Evolutionary conservation across 2,329 filamentous ascomycete genomes (phyloP).

Genomic region (Bipolaris zeicola): DNA sequence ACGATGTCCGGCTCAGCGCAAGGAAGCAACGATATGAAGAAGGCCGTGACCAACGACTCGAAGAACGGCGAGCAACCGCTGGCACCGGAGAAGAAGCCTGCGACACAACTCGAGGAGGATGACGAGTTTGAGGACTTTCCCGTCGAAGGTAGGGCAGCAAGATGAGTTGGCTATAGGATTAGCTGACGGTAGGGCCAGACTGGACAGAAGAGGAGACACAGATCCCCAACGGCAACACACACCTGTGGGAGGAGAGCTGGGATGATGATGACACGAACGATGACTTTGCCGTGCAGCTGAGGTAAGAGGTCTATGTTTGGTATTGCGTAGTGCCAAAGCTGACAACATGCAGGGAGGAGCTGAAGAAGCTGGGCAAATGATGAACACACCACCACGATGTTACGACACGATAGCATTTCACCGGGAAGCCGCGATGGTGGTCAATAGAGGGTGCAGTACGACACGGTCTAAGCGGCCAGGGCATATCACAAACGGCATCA

Average conservation of each 20-base stretch:
- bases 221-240: constrained; percentile 74
- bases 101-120: constrained; percentile 84
- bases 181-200: constrained; percentile 56
- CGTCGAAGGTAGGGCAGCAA: constrained; percentile 72
- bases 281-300: constrained; percentile 93
- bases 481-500: neutral
- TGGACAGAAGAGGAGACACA: constrained; percentile 93
- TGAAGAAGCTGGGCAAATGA: constrained; percentile 87
- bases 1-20: constrained; percentile 57
- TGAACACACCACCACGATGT: constrained; percentile 4
- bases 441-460: neutral
- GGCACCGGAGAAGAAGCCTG: constrained; percentile 63
- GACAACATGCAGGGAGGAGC: constrained; percentile 69
- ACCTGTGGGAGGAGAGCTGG: constrained; percentile 99
- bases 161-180: neutral
- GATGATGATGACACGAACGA: constrained; percentile 97
- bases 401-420: constrained; percentile 3
- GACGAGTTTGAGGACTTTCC: constrained; percentile 99
- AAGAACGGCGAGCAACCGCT: constrained; percentile 50
- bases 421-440: neutral
- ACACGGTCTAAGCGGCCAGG: neutral
- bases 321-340: constrained; percentile 3
- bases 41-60: constrained; percentile 46
- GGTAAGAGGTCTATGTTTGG: constrained; percentile 61
- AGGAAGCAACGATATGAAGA: constrained; percentile 47